Evolutionary conservation across 2,329 filamentous ascomycete genomes (phyloP).

Genomic region (Didymella pomorum): DNA sequence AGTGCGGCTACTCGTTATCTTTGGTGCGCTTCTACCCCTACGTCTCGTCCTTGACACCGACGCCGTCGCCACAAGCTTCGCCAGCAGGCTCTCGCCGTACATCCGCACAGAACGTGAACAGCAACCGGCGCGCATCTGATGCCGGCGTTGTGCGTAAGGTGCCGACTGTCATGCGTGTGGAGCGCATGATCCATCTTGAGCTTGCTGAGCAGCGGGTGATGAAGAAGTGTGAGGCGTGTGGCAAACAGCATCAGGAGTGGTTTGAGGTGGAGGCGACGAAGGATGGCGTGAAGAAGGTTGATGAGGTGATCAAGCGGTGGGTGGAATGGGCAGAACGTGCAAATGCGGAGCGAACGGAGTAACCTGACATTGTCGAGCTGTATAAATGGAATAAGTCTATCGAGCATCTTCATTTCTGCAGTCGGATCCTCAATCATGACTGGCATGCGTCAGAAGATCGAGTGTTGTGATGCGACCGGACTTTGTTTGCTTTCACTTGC

Average conservation of each 20-base stretch:
- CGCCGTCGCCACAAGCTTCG: slow-evolving; percentile 37
- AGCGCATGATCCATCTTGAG: slow-evolving; percentile 90
- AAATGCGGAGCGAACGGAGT: slow-evolving; percentile 1
- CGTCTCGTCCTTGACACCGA: slow-evolving; percentile 51
- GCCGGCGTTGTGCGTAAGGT: slow-evolving; percentile 67
- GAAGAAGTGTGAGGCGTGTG: slow-evolving; percentile 77
- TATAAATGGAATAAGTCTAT: too few relatives aligned
- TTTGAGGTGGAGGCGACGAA: slow-evolving; percentile 84
- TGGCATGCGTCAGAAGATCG: not conserved
- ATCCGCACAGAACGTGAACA: slow-evolving; percentile 4
- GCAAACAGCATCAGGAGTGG: slow-evolving; percentile 90
- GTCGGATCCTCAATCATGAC: too few relatives aligned
- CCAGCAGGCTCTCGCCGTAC: slow-evolving; percentile 21
- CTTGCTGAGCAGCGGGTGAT: slow-evolving; percentile 68
- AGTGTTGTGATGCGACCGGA: not conserved
- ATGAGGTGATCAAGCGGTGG: slow-evolving; percentile 83
- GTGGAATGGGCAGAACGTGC: slow-evolving; percentile 76
- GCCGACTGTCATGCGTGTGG: slow-evolving; percentile 85
- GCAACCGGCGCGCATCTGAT: slow-evolving; percentile 34
- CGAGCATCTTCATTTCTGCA: too few relatives aligned
- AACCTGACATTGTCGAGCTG: not conserved
- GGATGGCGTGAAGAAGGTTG: slow-evolving; percentile 71
- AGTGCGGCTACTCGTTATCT: slow-evolving; percentile 89
- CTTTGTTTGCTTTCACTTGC: not conserved
- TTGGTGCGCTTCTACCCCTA: slow-evolving; percentile 94